Conservation (phyloP, 2,329 filamentous ascomycete species). For the Fusarium gaditjirri region DNA sequence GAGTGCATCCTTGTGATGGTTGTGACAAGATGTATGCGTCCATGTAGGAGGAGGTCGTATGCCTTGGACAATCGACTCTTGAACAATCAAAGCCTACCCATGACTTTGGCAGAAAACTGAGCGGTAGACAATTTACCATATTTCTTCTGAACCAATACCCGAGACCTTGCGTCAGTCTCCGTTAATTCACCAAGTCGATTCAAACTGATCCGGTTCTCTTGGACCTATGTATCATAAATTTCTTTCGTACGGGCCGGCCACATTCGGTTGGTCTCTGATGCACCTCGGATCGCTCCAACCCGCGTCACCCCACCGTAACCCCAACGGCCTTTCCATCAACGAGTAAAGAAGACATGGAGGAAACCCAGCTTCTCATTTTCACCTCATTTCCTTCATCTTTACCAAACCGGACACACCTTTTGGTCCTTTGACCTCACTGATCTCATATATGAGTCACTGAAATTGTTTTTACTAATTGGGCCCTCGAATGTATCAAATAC, state of each 20-base stretch:
- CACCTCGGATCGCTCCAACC: slow-evolving; percentile 28
- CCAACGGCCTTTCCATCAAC: slow-evolving; percentile 29
- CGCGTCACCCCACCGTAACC: slow-evolving; percentile 36
- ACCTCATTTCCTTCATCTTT: background rate
- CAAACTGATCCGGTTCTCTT: background rate
- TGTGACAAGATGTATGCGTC: background rate
- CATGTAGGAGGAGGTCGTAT: background rate
- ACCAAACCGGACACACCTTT: background rate
- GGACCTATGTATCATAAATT: background rate
- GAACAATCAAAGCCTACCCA: background rate
- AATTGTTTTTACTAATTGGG: background rate
- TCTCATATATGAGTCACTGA: background rate
- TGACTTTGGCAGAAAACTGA: background rate
- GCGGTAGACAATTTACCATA: background rate
- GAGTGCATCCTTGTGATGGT: background rate
- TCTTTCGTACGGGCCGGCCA: slow-evolving; percentile 1
- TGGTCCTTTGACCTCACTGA: background rate
- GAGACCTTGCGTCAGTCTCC: background rate
- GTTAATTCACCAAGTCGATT: background rate
- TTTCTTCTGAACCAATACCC: background rate
- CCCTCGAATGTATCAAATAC: background rate
- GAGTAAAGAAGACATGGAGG: background rate
- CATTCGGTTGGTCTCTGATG: slow-evolving; percentile 17
- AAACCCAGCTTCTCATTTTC: slow-evolving; percentile 2
- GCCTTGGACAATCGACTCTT: background rate